Evolutionary conservation across 2,329 filamentous ascomycete genomes (phyloP).

Genomic region (Bimuria novae-zelandiae): DNA sequence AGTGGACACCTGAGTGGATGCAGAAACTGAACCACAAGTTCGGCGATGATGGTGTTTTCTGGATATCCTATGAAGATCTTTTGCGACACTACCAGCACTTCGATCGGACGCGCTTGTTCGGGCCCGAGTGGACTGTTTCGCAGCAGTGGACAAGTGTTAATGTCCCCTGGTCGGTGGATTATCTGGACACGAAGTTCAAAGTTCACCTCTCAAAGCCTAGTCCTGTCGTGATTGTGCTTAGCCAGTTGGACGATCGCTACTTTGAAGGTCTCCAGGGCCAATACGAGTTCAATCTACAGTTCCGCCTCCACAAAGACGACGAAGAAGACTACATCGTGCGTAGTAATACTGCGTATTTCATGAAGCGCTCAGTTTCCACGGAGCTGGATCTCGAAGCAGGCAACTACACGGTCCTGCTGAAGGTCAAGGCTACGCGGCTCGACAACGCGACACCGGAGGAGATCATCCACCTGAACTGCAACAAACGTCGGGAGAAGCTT

Average conservation of each 20-base stretch:
- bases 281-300: slow-evolving; percentile 62
- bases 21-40: slow-evolving; percentile 73
- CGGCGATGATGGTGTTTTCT: slow-evolving; percentile 73
- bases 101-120: slow-evolving; percentile 65
- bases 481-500: slow-evolving; percentile 71
- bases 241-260: slow-evolving; percentile 65
- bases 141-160: slow-evolving; percentile 65
- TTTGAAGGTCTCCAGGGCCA: slow-evolving; percentile 62
- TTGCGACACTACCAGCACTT: slow-evolving; percentile 63
- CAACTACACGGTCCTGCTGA: slow-evolving; percentile 75
- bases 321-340: slow-evolving; percentile 64
- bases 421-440: slow-evolving; percentile 69
- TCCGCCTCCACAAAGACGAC: slow-evolving; percentile 63
- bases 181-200: slow-evolving; percentile 64
- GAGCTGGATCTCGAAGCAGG: slow-evolving; percentile 77
- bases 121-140: slow-evolving; percentile 63
- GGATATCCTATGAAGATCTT: slow-evolving; percentile 64
- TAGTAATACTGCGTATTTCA: slow-evolving; percentile 61
- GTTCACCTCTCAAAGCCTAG: slow-evolving; percentile 58
- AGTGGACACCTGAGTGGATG: slow-evolving; percentile 84
- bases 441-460: slow-evolving; percentile 64
- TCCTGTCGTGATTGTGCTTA: slow-evolving; percentile 62
- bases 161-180: slow-evolving; percentile 65
- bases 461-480: slow-evolving; percentile 68
- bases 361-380: slow-evolving; percentile 75